Base-by-base conservation (phyloP, 2,329 filamentous ascomycete species). In the Fusarium piperis region DNA sequence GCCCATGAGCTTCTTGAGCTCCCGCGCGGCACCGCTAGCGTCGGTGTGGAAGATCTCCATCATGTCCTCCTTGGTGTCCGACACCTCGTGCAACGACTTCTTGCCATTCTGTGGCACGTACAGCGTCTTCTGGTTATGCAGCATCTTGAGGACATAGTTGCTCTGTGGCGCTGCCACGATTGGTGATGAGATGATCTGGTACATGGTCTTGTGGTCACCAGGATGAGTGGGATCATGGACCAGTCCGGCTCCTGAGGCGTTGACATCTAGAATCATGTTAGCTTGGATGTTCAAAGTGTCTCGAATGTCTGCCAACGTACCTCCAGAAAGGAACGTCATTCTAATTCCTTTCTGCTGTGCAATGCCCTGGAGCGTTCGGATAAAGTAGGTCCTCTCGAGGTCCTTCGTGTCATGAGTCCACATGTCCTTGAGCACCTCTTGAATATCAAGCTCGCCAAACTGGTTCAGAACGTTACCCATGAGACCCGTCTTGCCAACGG, bases 361-460 rank as follows among this genome's bases (percentile, higher is more conserved):
- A 76, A 99, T 98, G 28, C 94, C 94, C 83, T 99, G 96, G 3
- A 99, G 87, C 1, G 96, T 99, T 71, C 96, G 92, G 79, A 99
- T 97, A 68, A 99, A 86, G 80, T 99, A 99, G 8, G 96, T 99
- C 64, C 96, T 89, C 83, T 99, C 96, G 41, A 99, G 90, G 76
- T 99, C 96, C 88, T 98, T 99, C 59, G 93, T 95, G 58, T 98
- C 95, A 78, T 99, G 96, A 23, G 96, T 99, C 96, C 96, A 99
- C 86, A 97, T 92, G 80, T 99, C 96, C 78, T 95, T 92, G 65
- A 98, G 85, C 79, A 98, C 96, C 82, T 99, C 96, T 59, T 96
- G 90, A 57, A 98, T 90, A 77, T 98, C 96, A 67, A 99, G 92
- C 74, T 98, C 96, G 61, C 96, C 96, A 80, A 99, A 99, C 36